These are phyloP conservation scores for Rhodotorula kratochvilovae DNA, from an alignment of 768 basidiomycete genomes.

Conservation along the genomic window DNA sequence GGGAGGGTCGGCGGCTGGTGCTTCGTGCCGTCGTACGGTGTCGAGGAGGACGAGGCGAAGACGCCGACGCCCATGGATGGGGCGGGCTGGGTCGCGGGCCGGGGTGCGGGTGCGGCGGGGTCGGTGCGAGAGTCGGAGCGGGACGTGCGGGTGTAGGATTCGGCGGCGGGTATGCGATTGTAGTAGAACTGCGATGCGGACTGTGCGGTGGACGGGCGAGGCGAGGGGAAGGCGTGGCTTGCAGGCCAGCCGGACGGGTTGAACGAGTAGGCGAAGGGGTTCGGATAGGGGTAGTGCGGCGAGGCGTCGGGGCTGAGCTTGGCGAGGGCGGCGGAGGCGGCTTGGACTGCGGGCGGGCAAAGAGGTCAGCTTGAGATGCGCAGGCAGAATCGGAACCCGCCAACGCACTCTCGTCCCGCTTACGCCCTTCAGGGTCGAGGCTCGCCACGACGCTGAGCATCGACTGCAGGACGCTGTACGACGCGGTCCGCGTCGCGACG, in stretches of 20 bases:
- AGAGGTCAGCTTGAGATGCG: background rate
- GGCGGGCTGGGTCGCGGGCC: too few relatives aligned
- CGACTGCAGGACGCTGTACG: slow-evolving; percentile 10
- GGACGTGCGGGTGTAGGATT: background rate
- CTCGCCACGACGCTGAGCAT: slow-evolving; percentile 14
- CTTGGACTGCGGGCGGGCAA: slow-evolving; percentile 11
- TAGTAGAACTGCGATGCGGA: too few relatives aligned
- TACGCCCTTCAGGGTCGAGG: background rate
- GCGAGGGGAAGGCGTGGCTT: background rate
- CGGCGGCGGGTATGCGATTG: too few relatives aligned
- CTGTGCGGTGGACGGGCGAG: too few relatives aligned
- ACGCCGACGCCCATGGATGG: too few relatives aligned
- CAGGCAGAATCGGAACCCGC: background rate
- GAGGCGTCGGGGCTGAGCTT: slow-evolving; percentile 8
- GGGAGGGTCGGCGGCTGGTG: too few relatives aligned
- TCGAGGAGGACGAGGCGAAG: too few relatives aligned
- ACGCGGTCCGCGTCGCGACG: background rate
- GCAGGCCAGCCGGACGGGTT: background rate
- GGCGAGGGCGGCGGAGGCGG: slow-evolving; percentile 8
- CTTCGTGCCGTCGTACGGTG: too few relatives aligned
- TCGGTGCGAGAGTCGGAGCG: slow-evolving; percentile 6
- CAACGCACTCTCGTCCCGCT: slow-evolving; percentile 19
- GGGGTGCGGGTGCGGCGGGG: too few relatives aligned
- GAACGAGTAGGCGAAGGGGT: background rate
- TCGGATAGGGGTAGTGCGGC: background rate